These are phyloP conservation scores for Mucor piriformis DNA, from an alignment of 371 early-diverging fungal genomes.

Conservation along the genomic window DNA sequence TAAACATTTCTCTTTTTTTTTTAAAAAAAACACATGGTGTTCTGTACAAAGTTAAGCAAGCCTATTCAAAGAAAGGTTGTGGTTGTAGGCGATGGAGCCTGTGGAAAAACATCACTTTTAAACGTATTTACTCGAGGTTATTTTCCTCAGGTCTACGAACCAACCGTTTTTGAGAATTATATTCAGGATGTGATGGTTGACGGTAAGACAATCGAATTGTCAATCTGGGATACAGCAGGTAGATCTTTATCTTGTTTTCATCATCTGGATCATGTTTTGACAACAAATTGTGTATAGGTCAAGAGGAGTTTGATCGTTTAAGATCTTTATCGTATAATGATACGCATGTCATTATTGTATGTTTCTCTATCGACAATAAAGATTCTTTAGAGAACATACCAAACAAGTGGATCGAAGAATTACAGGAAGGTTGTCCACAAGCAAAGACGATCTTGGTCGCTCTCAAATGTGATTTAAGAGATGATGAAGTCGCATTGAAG, in stretches of 20 bases:
- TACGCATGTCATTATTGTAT: constrained; percentile 59
- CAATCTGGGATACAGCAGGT: constrained; percentile 94
- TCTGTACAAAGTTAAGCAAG: constrained; percentile 6
- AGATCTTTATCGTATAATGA: constrained; percentile 59
- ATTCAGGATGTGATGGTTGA: constrained; percentile 78
- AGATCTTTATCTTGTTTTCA: constrained; percentile 31
- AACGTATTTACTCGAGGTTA: constrained; percentile 59
- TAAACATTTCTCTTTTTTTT: constrained; percentile 1
- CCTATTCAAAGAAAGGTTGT: constrained; percentile 26
- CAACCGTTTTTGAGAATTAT: constrained; percentile 91
- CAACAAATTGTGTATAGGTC: constrained; percentile 46
- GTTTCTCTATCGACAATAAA: constrained; percentile 61
- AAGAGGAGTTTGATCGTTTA: constrained; percentile 69
- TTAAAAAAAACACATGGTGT: constrained; percentile 1
- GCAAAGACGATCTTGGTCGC: constrained; percentile 58
- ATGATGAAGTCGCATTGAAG: constrained; percentile 31
- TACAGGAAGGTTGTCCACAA: constrained; percentile 47
- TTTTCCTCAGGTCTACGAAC: constrained; percentile 64
- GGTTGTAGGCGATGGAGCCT: constrained; percentile 64
- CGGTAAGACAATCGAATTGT: constrained; percentile 79
- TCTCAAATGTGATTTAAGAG: constrained; percentile 64
- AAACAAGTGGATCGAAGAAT: constrained; percentile 57
- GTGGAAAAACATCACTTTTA: constrained; percentile 69
- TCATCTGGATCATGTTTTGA: too few relatives aligned
- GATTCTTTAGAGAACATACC: constrained; percentile 63